phyloP scores from a whole-genome alignment of 2,329 filamentous ascomycete species.

The Beauveria pseudobassiana region DNA sequence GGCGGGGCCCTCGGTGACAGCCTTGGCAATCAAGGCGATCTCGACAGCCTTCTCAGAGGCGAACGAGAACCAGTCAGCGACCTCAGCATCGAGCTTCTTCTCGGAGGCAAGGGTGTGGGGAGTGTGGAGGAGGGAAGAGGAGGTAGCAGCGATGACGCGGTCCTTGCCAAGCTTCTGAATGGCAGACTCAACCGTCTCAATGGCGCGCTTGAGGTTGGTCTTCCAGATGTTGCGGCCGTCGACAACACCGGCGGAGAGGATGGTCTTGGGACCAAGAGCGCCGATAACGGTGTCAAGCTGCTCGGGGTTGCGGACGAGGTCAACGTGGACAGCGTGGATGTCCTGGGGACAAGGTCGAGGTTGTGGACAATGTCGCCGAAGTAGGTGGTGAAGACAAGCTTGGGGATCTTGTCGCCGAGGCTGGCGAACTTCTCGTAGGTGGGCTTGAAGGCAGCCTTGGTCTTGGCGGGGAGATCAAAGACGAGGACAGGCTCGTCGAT shows the following conservation, averaged over 20 bases:
- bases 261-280: slow-evolving; percentile 79
- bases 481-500: slow-evolving; percentile 97
- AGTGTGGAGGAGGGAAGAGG: slow-evolving; percentile 95
- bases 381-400: slow-evolving; percentile 90
- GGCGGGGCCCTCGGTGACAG: slow-evolving; percentile 85
- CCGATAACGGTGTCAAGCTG: slow-evolving; percentile 81
- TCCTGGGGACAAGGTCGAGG: slow-evolving; percentile 76
- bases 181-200: slow-evolving; percentile 82
- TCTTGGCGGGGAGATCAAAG: slow-evolving; percentile 82
- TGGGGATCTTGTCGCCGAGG: slow-evolving; percentile 74
- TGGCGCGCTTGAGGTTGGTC: slow-evolving; percentile 95
- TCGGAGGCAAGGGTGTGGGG: slow-evolving; percentile 96
- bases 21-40: slow-evolving; percentile 91
- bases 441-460: slow-evolving; percentile 96
- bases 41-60: slow-evolving; percentile 90
- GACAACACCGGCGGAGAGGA: slow-evolving; percentile 92
- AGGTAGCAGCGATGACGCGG: slow-evolving; percentile 92
- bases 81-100: slow-evolving; percentile 93
- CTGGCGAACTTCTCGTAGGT: slow-evolving; percentile 82
- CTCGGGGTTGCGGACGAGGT: slow-evolving; percentile 97
- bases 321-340: slow-evolving; percentile 82
- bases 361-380: slow-evolving; percentile 99
- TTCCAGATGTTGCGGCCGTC: slow-evolving; percentile 99
- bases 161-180: slow-evolving; percentile 95
- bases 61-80: slow-evolving; percentile 98